Conservation (phyloP, 192 early-diverging fungal species). For the Cetraspora pellucida region DNA sequence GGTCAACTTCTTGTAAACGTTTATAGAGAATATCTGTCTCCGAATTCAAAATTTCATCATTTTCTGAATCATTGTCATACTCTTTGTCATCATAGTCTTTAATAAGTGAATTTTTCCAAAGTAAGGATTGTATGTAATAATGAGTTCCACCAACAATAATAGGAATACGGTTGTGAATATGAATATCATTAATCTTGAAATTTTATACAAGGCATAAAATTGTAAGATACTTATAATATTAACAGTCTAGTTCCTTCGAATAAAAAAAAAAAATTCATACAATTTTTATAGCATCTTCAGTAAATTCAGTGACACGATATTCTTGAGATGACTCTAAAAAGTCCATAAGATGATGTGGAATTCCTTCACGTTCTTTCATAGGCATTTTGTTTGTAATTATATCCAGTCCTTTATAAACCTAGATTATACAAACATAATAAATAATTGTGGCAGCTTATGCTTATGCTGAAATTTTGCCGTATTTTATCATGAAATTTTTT, state of each 20-base stretch:
- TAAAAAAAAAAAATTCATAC: conserved; percentile 42
- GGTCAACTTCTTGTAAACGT: conserved; percentile 73
- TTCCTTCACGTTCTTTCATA: conserved; percentile 60
- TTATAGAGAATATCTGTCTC: conserved; percentile 64
- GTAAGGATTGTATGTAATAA: conserved; percentile 92
- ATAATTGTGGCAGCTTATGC: neutral
- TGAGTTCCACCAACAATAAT: conserved; percentile 95
- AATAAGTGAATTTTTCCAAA: conserved; percentile 78
- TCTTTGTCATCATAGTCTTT: conserved; percentile 28
- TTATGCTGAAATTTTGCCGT: neutral
- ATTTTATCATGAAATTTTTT: no score
- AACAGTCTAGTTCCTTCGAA: neutral
- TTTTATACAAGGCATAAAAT: neutral
- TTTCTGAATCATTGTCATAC: conserved; percentile 23
- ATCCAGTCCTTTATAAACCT: conserved; percentile 89
- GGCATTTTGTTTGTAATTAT: conserved; percentile 96
- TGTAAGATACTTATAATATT: neutral
- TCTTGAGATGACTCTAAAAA: conserved; percentile 71
- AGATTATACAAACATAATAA: conserved; percentile 1
- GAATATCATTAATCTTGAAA: conserved; percentile 75
- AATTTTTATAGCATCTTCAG: conserved; percentile 68
- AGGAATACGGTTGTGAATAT: conserved; percentile 69
- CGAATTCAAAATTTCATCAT: conserved; percentile 33
- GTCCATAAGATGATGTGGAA: conserved; percentile 87
- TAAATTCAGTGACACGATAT: conserved; percentile 88